Conservation (phyloP, 177 flowering plant species). For the Vitis hybrid region DNA sequence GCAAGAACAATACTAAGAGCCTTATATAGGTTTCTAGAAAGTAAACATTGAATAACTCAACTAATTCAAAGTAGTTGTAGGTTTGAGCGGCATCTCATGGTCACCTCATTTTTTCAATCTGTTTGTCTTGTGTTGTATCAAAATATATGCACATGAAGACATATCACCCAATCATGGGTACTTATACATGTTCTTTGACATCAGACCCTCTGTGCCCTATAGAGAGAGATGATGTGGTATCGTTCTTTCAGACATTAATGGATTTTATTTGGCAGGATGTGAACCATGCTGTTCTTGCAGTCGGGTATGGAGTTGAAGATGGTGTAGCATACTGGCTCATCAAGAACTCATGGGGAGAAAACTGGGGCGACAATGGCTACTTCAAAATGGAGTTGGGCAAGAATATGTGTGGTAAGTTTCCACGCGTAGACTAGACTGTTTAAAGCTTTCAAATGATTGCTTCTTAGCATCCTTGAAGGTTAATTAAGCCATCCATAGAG, state of each 20-base stretch:
- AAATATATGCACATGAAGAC: no score
- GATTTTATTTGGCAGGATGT: conserved; percentile 70
- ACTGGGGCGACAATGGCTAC: conserved; percentile 92
- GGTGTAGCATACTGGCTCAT: conserved; percentile 89
- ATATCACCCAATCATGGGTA: no score
- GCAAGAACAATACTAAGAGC: neutral
- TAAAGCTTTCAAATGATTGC: no score
- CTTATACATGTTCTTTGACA: no score
- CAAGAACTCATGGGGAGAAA: conserved; percentile 95
- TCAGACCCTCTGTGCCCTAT: no score
- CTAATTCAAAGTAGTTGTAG: neutral
- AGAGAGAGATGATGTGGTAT: no score
- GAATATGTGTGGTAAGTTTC: conserved; percentile 97
- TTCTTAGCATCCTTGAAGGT: no score
- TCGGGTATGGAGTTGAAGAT: conserved; percentile 89
- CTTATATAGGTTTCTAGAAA: neutral
- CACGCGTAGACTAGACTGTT: neutral
- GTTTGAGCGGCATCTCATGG: neutral
- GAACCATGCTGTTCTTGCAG: conserved; percentile 97
- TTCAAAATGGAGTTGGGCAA: conserved; percentile 98
- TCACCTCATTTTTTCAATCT: neutral
- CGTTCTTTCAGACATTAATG: neutral
- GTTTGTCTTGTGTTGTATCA: no score
- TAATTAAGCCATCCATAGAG: no score
- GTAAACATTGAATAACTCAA: neutral